Evolutionary conservation across 192 early-diverging fungal genomes (phyloP).

Genomic region (Mortierella claussenii): DNA sequence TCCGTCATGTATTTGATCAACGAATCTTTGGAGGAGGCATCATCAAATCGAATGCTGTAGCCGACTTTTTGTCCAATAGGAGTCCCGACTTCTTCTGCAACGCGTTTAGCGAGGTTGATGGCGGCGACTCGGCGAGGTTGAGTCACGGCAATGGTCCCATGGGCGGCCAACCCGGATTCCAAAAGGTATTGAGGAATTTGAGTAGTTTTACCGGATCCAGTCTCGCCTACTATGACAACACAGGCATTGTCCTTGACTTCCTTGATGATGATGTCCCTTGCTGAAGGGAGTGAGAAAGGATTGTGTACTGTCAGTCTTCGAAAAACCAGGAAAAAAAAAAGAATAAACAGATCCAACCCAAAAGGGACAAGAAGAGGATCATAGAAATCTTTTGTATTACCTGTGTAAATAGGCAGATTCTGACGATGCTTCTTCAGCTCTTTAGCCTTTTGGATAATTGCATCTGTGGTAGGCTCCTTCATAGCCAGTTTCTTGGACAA

Average conservation of each 20-base stretch:
- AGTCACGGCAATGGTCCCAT: slow-evolving; percentile 82
- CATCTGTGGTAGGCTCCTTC: slow-evolving; percentile 32
- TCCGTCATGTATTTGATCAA: slow-evolving; percentile 96
- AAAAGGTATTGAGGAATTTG: slow-evolving; percentile 97
- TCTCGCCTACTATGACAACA: slow-evolving; percentile 96
- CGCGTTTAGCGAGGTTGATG: slow-evolving; percentile 82
- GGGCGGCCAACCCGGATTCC: slow-evolving; percentile 68
- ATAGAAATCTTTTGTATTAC: too few relatives aligned
- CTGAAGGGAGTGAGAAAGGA: background rate
- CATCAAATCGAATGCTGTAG: slow-evolving; percentile 96
- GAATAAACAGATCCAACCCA: background rate
- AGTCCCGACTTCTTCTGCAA: slow-evolving; percentile 82
- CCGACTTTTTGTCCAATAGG: slow-evolving; percentile 82
- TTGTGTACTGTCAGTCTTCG: background rate
- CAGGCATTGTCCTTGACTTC: slow-evolving; percentile 94
- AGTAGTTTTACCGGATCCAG: slow-evolving; percentile 98
- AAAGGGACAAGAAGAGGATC: too few relatives aligned
- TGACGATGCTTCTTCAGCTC: slow-evolving; percentile 38
- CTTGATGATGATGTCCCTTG: slow-evolving; percentile 65
- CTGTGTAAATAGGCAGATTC: slow-evolving; percentile 37
- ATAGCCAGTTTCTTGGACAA: slow-evolving; percentile 22
- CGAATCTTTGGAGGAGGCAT: slow-evolving; percentile 82
- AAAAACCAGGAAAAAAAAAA: too few relatives aligned
- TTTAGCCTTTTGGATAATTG: slow-evolving; percentile 36
- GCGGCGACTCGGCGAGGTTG: slow-evolving; percentile 89